Base-by-base conservation (phyloP, 2,329 filamentous ascomycete genomes). In the Apiospora rasikravindrae region DNA sequence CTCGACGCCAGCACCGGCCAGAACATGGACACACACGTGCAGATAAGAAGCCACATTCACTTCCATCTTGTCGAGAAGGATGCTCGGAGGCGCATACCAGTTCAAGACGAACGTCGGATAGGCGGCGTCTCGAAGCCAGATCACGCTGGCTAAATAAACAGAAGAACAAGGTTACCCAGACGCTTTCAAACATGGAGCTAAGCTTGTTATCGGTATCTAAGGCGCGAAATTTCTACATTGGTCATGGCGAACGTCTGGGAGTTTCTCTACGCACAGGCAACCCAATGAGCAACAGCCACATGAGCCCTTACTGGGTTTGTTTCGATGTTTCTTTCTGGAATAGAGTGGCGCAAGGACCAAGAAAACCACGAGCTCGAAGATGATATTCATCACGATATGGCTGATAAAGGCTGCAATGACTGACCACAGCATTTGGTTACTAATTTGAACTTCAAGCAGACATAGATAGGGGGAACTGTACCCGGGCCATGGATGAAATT, bases 21-120 rank as follows among this genome's bases (percentile, higher is more conserved):
- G 77, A 80, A 81, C 10, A 80, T 76, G n/a, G 79, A 79, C 29
- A 81, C 74, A 53, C 78, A 80, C 1, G 79, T 78, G 73, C 78
- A 78, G 67, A 77, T 75, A 11, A 11, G 73, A 74, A 2, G 75
- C 73, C 53, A 74, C 61, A 61, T 73, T 75, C 19, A 75, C 73
- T 49, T 77, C 76, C n/a, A 76, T 44, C 37, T 72, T 70, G 26
- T 73, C 76, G 4, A 78, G 73, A 10, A 77, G 42, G 14, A 77
- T 66, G 45, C 73, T 73, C 10, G 71, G 47, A 8, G 74, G 73
- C 4, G 70, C 75, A 70, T 81, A 80, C 78, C 78, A 80, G 4
- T 77, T 78, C 49, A 77, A 77, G 53, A 81, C 80, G 70, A 81
- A 77, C 0, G 76, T 77, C n/a, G 78, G 80, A 33, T 73, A 75